Evolutionary conservation across 768 basidiomycete species (phyloP).

Genomic region (Multifurca ochricompacta): DNA sequence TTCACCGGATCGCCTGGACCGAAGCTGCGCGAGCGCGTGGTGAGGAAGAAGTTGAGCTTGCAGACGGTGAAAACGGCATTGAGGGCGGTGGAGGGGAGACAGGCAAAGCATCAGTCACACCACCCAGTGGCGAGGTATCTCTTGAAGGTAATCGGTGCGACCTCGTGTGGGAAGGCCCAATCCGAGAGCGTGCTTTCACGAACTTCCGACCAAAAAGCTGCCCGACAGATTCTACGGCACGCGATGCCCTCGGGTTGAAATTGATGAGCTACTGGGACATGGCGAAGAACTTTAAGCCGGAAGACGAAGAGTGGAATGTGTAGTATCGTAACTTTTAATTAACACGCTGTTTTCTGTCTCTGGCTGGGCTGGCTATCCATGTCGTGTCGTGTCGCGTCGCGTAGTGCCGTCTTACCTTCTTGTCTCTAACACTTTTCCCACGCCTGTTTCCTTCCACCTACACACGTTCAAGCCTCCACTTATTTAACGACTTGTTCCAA

Average conservation of each 20-base stretch:
- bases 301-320: constrained; percentile 57
- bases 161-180: constrained; percentile 86
- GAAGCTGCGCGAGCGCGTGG: constrained; percentile 78
- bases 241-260: constrained; percentile 79
- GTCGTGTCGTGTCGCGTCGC: no score
- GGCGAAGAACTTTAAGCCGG: constrained; percentile 82
- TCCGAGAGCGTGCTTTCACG: constrained; percentile 76
- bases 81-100: constrained; percentile 29
- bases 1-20: constrained; percentile 88
- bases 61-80: constrained; percentile 41
- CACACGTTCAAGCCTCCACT: not conserved
- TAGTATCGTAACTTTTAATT: not conserved
- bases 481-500: not conserved
- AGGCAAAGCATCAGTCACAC: constrained; percentile 27
- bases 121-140: constrained; percentile 34
- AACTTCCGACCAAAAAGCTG: constrained; percentile 75
- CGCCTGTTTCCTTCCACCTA: not conserved
- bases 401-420: no score
- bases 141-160: constrained; percentile 84
- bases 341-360: not conserved
- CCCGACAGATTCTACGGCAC: constrained; percentile 77
- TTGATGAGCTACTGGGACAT: constrained; percentile 91
- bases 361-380: no score
- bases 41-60: constrained; percentile 59
- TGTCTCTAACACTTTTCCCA: constrained; percentile 1